Base-by-base conservation (phyloP, 805 yeast genomes). In the Groenewaldozyma salmanticensis region DNA sequence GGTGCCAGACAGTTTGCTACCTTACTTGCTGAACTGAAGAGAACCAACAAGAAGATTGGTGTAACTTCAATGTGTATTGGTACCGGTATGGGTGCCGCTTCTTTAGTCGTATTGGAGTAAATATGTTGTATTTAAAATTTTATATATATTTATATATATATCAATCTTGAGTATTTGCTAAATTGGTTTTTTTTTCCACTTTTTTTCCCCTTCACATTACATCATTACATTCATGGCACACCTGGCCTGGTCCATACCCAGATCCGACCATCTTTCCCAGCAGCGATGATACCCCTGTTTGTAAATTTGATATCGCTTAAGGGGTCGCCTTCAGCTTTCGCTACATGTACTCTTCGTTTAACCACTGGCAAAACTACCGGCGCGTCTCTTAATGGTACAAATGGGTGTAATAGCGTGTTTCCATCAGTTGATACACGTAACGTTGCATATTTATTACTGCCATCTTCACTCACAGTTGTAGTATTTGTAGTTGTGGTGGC, bases 41-140 rank as follows among this genome's bases (percentile, higher is more conserved):
- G 62, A 37, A 60, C 74, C 21, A 94, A 90, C 46, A 78, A 87
- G 67, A 62, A 63, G 59, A 65, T 87, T 49, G 97, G 97, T 50
- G 79, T 90, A 40, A 83, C 94, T 9, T 81, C 94, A 49, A 90
- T 90, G 97, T 90, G 97, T 69, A 79, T 90, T 50, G 97, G 97
- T 55, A 86, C 96, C 27, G 97, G 97, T 53, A 90, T 88, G 94
- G 97, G 97, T 50, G 96, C 96, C 27, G 97, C 97, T 37, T 81
- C 90, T 11, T 69, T 88, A 35, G 72, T 90, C 53, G 72, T 85
- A 34, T 81, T 73, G 55, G 97, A 90, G 68, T 86, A 70, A 13
- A 7, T 13, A 15, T n/a, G 7, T 31, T 13, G 7, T 11, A 11
- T 31, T 32, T 42, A 6, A n/a, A 7, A 11, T n/a, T 31, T 31